Base-by-base conservation (phyloP, 1,139 yeast species). In the Ogataea hybrid region DNA sequence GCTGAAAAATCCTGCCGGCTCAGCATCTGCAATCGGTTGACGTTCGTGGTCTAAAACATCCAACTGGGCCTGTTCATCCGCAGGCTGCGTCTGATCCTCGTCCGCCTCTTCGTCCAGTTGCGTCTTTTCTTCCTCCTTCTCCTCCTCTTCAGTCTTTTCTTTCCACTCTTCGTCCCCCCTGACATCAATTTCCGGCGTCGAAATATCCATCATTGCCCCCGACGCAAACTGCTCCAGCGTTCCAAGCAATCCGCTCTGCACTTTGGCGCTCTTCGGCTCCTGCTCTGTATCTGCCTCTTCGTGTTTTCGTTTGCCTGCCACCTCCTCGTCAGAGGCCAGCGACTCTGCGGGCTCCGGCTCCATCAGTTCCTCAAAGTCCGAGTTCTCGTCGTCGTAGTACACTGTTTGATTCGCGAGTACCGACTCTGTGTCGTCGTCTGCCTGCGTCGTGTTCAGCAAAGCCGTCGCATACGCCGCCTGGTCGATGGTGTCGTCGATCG, bases 391-490 rank as follows among this genome's bases (percentile, higher is more conserved):
- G 7, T 48, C 53, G 21, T 49, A 40, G 25, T 52, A 52, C 4
- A 51, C 44, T 2, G 56, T 51, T 29, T 52, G 54, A 29, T 53
- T 51, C 4, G 55, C 56, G 30, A 51, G 32, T 4, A 48, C 20
- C 15, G 40, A 39, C 18, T 42, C 51, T 6, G 35, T 39, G 27
- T 33, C 42, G 8, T 49, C 53, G 3, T 41, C 50, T 3, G 37
- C 47, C 22, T 50, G 34, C 2, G 59, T 50, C 22, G 51, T 56
- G 35, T 54, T 48, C 25, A 51, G 35, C 14, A 54, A 37, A 6
- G 61, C 58, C 14, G 56, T 48, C 3, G 52, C 59, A 33, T 51
- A 57, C 2, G 52, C 50, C 17, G 52, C 51, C 27, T 53, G 54
- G 34, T 58, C 57, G 3, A 49, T 16, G 2, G 42, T 22, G 4